Percentiles rank a stretch among this genome's conserved stretches.
phyloP scores from a whole-genome alignment of 371 early-diverging fungal species.

The Ordospora colligata region DNA sequence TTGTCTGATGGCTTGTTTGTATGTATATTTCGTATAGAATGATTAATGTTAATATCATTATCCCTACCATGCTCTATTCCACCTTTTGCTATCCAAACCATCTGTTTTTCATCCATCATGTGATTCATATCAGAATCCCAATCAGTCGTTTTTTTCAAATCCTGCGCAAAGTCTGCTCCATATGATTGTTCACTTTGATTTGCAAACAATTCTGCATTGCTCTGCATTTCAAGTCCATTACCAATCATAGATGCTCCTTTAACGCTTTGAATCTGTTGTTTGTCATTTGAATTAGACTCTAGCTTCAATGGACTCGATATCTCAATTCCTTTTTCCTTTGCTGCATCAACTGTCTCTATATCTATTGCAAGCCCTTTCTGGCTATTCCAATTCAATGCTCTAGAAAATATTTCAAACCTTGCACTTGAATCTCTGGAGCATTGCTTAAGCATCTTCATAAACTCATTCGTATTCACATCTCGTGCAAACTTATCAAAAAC shows the following conservation, averaged over 20 bases:
- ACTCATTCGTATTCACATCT: not conserved
- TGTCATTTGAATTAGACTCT: not conserved
- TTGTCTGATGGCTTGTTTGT: no score
- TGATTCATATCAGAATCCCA: no score
- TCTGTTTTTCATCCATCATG: no score
- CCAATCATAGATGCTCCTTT: not conserved
- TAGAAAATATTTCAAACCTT: not conserved
- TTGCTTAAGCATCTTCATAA: not conserved
- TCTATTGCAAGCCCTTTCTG: not conserved
- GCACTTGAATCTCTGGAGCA: slow-evolving; percentile 4
- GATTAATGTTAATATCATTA: no score
- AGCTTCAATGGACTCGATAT: not conserved
- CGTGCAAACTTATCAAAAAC: not conserved
- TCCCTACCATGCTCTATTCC: no score
- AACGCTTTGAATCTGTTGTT: not conserved
- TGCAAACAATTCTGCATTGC: not conserved
- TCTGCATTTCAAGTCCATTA: not conserved
- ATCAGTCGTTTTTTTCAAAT: no score
- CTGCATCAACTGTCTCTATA: not conserved
- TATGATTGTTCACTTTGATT: not conserved
- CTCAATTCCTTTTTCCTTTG: not conserved
- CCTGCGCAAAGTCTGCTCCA: no score
- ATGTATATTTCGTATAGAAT: no score
- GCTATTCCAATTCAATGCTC: not conserved
- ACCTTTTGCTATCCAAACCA: no score